Conservation (phyloP, 352 stramenopile species). For the Pythium grandisporangium region DNA sequence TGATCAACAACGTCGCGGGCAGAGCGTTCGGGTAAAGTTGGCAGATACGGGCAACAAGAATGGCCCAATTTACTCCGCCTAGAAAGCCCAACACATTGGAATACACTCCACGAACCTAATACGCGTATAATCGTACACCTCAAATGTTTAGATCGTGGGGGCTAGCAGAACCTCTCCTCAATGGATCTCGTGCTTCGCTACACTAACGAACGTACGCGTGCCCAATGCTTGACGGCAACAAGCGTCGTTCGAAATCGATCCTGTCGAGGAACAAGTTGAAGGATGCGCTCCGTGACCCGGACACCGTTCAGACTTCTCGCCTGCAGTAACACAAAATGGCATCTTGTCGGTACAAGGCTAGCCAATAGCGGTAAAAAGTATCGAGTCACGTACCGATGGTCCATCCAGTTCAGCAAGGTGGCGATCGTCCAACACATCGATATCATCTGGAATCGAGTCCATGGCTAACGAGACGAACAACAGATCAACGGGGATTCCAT, state of each 20-base stretch:
- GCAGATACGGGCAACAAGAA: constrained; percentile 94
- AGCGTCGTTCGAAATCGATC: constrained; percentile 87
- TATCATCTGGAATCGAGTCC: constrained; percentile 37
- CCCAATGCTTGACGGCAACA: constrained; percentile 88
- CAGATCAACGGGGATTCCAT: constrained; percentile 89
- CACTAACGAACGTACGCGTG: constrained; percentile 40
- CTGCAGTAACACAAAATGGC: constrained; percentile 1
- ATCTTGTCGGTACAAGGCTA: no score
- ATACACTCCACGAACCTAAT: constrained; percentile 92
- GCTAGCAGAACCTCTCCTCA: no score
- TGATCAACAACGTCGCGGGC: constrained; percentile 79
- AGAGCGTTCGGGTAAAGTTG: constrained; percentile 86
- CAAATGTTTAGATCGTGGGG: no score
- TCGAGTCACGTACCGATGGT: constrained; percentile 21
- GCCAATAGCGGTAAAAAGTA: constrained; percentile 34
- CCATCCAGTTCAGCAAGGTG: constrained; percentile 89
- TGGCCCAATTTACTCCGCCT: constrained; percentile 98
- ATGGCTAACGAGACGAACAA: constrained; percentile 86
- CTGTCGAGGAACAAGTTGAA: constrained; percentile 83
- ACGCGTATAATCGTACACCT: neutral
- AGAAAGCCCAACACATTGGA: constrained; percentile 99
- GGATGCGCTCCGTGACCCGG: constrained; percentile 92
- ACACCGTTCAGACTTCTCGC: constrained; percentile 93
- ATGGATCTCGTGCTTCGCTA: no score
- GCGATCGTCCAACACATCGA: constrained; percentile 77